Evolutionary conservation across 139 green algal species (phyloP), one percentile per base, ranked within the genome.

Genomic region (Chlamydomonas sphaeroides): DNA sequence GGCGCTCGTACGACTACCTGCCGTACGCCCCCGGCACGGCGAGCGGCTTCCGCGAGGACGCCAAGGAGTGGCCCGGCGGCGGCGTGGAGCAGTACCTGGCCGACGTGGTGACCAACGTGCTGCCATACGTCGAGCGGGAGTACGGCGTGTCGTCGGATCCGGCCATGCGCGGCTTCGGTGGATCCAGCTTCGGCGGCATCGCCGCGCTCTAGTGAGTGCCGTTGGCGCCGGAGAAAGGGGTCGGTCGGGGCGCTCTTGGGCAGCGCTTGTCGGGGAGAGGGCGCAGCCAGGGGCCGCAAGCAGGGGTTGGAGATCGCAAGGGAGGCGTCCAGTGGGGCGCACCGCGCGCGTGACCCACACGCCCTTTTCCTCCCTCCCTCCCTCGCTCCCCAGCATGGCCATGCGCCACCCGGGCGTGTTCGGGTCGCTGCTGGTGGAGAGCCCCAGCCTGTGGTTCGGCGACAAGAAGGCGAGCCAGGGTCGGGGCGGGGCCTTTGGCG

Each of bases 111-210:
- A 25, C 65, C 48, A 63, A 76, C 20, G 69, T 84, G 23, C 53
- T 93, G 65, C 90, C 90, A 1, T 91, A 82, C 67, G 68, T 69
- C 21, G 32, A 73, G 21, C 23, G 68, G 10, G 6, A 63, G 36
- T 93, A 92, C 67, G 74, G 68, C 2, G 82, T 63, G 0, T 76
- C 80, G 5, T 26, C 62, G 3, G 66, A 79, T 23, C 70, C 89
- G 0, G 21, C 73, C 0, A n/a, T 83, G 35, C 77, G 85, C 57
- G 65, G 63, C 1, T 87, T 92, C 76, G 90, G 85, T 0, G 90
- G 90, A 49, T 89, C 85, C 48, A 90, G 83, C 68, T 92, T 93
- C 70, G 90, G 90, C n/a, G 90, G 90, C 66, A 86, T 93, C 57
- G 84, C 72, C 49, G 73, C 86, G 2, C 85, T 93, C 23, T 80